Base-by-base conservation (phyloP, 352 stramenopile genomes). In the Thalassiosira ordinaria region DNA sequence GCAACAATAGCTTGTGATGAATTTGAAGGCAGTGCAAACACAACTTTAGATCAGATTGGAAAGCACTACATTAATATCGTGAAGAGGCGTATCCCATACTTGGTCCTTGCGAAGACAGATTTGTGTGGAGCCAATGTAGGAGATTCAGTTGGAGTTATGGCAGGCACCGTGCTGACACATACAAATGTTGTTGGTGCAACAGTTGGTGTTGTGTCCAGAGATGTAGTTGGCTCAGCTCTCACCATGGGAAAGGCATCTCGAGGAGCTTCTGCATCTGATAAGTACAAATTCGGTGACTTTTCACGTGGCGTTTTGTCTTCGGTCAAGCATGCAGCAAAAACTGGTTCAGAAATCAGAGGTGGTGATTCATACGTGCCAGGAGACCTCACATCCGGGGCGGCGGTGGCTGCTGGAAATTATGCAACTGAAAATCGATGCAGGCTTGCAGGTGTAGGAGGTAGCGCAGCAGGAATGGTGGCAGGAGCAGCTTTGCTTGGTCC, bases 201-300 rank as follows among this genome's bases (percentile, higher is more conserved):
- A n/a, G 57, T 66, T 39, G 62, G 62, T 4, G 35, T 71, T 52
- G 47, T 22, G 8, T 46, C 62, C 1, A 33, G 46, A 27, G 62
- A 79, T 60, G 39, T 24, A 9, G 41, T 79, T 14, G 53, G 61
- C 0, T 41, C 31, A 1, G 35, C 59, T 14, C 39, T 79, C 26
- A 73, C 49, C 4, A 29, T 49, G 7, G 70, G 70, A 18, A 79
- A 79, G 52, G 52, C 39, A 14, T 20, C 24, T 14, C 49, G 70
- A 49, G 61, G 59, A 22, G 70, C 59, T 31, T 14, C 18, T 24
- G 33, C 41, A 11, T 59, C 22, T 57, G 70, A 79, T 27, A 60
- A 52, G 39, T 79, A 79, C 51, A 3, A 79, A 29, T 79, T 79
- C 37, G 70, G 70, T 20, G 57, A 66, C 13, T 66, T 66, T 44